These are phyloP conservation scores for Monilinia fructigena DNA, from an alignment of 2,329 filamentous ascomycete genomes.

Conservation along the genomic window DNA sequence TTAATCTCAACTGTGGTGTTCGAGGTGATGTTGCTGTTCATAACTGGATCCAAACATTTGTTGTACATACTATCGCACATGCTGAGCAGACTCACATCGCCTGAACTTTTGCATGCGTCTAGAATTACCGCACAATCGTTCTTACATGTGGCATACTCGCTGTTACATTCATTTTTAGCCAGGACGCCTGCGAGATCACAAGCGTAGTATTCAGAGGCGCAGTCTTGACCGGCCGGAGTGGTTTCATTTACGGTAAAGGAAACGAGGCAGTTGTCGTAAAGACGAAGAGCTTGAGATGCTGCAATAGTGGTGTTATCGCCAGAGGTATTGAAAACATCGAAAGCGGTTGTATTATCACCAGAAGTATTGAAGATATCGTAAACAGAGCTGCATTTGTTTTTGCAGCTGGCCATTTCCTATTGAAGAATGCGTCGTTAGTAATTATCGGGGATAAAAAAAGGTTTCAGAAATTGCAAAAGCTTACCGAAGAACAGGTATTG, in stretches of 20 bases:
- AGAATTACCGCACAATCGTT: constrained; percentile 8
- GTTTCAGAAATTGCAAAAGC: not conserved
- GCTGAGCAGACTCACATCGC: not conserved
- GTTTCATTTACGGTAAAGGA: constrained; percentile 24
- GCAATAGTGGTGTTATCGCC: constrained; percentile 22
- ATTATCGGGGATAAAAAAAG: not conserved
- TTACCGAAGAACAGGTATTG: constrained; percentile 10
- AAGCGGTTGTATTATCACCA: constrained; percentile 21
- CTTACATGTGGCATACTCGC: constrained; percentile 6
- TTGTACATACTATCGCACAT: constrained; percentile 21
- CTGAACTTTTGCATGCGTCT: constrained; percentile 5
- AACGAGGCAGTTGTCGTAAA: constrained; percentile 26
- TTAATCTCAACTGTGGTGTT: not conserved
- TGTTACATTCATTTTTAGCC: not conserved
- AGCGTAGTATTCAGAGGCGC: constrained; percentile 16
- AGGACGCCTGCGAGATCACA: not conserved
- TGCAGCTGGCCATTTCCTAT: constrained; percentile 18
- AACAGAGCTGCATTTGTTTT: constrained; percentile 26
- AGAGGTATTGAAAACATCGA: not conserved
- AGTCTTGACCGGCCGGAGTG: constrained; percentile 11
- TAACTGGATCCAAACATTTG: constrained; percentile 13
- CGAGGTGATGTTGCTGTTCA: constrained; percentile 2
- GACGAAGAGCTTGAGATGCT: constrained; percentile 21
- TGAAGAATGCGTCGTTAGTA: not conserved
- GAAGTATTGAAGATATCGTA: constrained; percentile 24